Evolutionary conservation across 768 basidiomycete genomes (phyloP), one percentile per base, ranked within the genome.

Genomic region (Mycena epipterygia): DNA sequence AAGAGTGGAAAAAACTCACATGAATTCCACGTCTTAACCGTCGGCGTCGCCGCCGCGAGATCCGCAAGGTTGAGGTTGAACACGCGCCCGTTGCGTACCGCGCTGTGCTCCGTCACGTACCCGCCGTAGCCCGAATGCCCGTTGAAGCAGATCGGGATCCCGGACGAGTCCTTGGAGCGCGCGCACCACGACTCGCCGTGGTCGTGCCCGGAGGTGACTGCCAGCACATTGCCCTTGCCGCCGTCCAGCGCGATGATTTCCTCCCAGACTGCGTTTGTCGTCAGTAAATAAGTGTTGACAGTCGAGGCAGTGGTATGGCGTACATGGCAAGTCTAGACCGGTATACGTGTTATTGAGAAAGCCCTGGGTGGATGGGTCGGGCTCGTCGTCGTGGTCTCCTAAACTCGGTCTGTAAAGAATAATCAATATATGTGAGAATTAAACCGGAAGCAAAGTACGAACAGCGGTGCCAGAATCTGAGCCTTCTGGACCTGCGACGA

Each of bases 121-220:
- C 73, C 73, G 42, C 73, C 73, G 44, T 74, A 74, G 21, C 73
- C 73, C 27, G 73, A 74, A 33, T 74, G 73, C 37, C 73, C 73
- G 49, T 74, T 71, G 67, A 74, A 74, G 64, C 73, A 74, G 46
- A 74, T 68, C 19, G 73, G 73, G 25, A 74, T 66, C 16, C 73
- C 73, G 11, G 62, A 39, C 16, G 73, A 74, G 56, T 41, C 42
- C 21, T 39, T 71, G 17, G 65, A 53, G 44, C 73, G 69, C 21
- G 73, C 73, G 59, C 73, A 74, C 73, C 73, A 71, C 42, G 73
- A 74, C 60, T 74, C 73, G 63, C 73, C 73, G 67, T 74, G 73
- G 58, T 74, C 73, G 64, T 74, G 73, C 46, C 73, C 73, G 1
- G 73, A 74, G 58, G 73, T 74, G 25, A 74, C 60, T 11, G 70